phyloP scores from a whole-genome alignment of 2,329 filamentous ascomycete genomes.

The Lasiodiplodia sp. region DNA sequence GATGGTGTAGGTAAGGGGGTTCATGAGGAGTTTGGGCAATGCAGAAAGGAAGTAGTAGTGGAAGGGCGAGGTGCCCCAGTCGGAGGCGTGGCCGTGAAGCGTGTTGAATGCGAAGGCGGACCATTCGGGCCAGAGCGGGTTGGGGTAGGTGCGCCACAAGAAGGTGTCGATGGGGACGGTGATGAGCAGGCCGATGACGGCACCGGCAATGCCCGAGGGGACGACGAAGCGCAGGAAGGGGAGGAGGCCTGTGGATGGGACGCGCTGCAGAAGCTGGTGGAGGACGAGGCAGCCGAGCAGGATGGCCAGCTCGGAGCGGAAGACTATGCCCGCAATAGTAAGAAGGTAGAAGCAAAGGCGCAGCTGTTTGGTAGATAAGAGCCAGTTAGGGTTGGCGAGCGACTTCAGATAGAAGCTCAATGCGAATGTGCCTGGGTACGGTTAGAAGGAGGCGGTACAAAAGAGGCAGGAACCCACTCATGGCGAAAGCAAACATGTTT shows the following conservation, averaged over 20 bases:
- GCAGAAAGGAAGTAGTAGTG: slow-evolving; percentile 85
- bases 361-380: slow-evolving; percentile 54
- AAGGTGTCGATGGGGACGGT: slow-evolving; percentile 86
- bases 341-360: slow-evolving; percentile 75
- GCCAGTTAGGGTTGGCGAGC: slow-evolving; percentile 39
- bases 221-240: slow-evolving; percentile 56
- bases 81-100: slow-evolving; percentile 78
- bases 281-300: slow-evolving; percentile 73
- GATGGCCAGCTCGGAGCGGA: slow-evolving; percentile 87
- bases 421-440: slow-evolving; percentile 68
- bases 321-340: slow-evolving; percentile 81
- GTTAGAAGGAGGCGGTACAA: background rate
- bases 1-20: slow-evolving; percentile 69
- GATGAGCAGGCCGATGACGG: slow-evolving; percentile 69
- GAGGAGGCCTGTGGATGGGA: slow-evolving; percentile 55
- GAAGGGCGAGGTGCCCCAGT: slow-evolving; percentile 88
- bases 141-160: slow-evolving; percentile 78
- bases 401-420: slow-evolving; percentile 59
- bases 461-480: slow-evolving; percentile 66
- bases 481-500: slow-evolving; percentile 93
- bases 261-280: slow-evolving; percentile 67
- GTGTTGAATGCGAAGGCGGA: slow-evolving; percentile 92
- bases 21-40: slow-evolving; percentile 82
- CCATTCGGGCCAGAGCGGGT: slow-evolving; percentile 84
- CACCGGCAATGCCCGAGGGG: slow-evolving; percentile 69